These are phyloP conservation scores for Ascochyta pisi DNA, from an alignment of 2,329 filamentous ascomycete genomes.

Conservation along the genomic window DNA sequence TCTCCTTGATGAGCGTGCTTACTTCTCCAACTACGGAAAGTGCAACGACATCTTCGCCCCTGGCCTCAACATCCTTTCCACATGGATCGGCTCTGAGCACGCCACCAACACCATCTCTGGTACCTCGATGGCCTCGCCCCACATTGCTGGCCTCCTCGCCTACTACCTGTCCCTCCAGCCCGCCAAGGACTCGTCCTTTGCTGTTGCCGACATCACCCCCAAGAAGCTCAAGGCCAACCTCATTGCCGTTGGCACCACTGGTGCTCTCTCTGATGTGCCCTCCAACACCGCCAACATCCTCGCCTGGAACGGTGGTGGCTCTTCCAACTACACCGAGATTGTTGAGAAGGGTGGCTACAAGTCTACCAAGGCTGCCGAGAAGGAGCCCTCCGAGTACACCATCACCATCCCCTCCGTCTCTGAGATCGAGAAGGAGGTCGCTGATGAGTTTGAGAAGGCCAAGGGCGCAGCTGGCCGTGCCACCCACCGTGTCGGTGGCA, in stretches of 20 bases:
- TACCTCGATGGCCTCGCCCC: slow-evolving; percentile 72
- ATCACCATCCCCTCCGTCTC: slow-evolving; percentile 48
- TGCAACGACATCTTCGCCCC: slow-evolving; percentile 99
- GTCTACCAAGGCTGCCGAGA: slow-evolving; percentile 45
- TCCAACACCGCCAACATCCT: slow-evolving; percentile 90
- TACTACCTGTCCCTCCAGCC: slow-evolving; percentile 98
- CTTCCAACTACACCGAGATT: slow-evolving; percentile 87
- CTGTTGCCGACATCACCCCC: slow-evolving; percentile 86
- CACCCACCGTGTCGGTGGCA: slow-evolving; percentile 53
- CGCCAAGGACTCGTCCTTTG: slow-evolving; percentile 85
- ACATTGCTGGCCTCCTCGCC: slow-evolving; percentile 86
- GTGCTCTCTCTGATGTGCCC: slow-evolving; percentile 81
- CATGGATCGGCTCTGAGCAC: slow-evolving; percentile 96
- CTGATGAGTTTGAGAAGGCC: slow-evolving; percentile 46
- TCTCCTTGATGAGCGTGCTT: slow-evolving; percentile 92
- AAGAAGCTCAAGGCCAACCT: slow-evolving; percentile 92
- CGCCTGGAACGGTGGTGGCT: slow-evolving; percentile 98
- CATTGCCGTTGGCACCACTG: slow-evolving; percentile 80
- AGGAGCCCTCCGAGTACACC: slow-evolving; percentile 48
- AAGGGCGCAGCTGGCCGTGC: slow-evolving; percentile 50
- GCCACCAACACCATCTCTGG: slow-evolving; percentile 96
- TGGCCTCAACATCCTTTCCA: slow-evolving; percentile 94
- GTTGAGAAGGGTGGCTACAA: slow-evolving; percentile 76
- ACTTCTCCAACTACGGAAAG: slow-evolving; percentile 99
- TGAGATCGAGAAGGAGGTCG: slow-evolving; percentile 46